These are phyloP conservation scores for Xylaria nigripes DNA, from an alignment of 495 filamentous ascomycete genomes.

Conservation along the genomic window DNA sequence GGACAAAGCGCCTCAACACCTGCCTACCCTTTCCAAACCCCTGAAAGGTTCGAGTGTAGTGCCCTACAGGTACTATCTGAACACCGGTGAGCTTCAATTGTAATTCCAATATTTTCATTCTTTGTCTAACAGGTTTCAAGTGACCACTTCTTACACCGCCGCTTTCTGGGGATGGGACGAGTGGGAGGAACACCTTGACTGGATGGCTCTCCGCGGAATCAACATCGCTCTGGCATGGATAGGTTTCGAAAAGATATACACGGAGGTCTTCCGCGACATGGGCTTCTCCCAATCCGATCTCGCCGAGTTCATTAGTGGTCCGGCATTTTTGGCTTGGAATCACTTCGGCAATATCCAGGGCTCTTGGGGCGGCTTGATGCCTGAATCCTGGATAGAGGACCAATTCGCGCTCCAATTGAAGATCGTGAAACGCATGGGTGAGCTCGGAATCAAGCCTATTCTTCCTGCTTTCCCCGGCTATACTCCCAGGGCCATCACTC, in stretches of 20 bases:
- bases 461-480: conserved; percentile 44
- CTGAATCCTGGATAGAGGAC: conserved; percentile 36
- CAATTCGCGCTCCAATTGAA: conserved; percentile 43
- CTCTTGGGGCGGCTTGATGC: conserved; percentile 39
- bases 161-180: conserved; percentile 49
- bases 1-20: conserved; percentile 20
- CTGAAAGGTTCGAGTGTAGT: conserved; percentile 34
- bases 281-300: conserved; percentile 41
- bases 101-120: background rate
- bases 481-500: conserved; percentile 35
- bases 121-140: conserved; percentile 19
- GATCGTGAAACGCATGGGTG: conserved; percentile 42
- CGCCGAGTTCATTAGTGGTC: conserved; percentile 39
- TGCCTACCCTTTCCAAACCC: conserved; percentile 24
- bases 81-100: conserved; percentile 26
- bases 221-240: conserved; percentile 49
- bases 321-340: conserved; percentile 50
- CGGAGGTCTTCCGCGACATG: conserved; percentile 42
- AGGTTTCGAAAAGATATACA: conserved; percentile 44
- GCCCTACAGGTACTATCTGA: conserved; percentile 49
- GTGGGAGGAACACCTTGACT: conserved; percentile 48
- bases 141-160: conserved; percentile 48
- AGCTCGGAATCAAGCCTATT: conserved; percentile 48
- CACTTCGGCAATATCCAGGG: conserved; percentile 50
- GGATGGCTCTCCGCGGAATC: conserved; percentile 46